Percentiles rank a stretch among this genome's conserved stretches.
These are phyloP conservation scores for Fusarium hainanense DNA, from an alignment of 2,329 filamentous ascomycete species.

Conservation along the genomic window DNA sequence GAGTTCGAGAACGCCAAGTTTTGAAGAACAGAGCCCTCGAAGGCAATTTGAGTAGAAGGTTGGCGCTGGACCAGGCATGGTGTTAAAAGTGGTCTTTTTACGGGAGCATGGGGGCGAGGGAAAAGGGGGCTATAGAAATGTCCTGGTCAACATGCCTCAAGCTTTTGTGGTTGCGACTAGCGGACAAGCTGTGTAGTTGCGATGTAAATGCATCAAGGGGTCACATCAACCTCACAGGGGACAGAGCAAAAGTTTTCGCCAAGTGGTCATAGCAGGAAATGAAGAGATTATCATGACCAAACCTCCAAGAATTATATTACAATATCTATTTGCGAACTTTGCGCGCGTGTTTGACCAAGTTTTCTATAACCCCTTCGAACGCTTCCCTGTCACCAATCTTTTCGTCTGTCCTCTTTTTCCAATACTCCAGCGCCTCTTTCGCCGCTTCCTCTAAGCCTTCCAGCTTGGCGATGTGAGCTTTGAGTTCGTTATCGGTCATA, in stretches of 20 bases:
- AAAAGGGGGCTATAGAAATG: constrained; percentile 23
- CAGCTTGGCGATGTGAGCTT: constrained; percentile 75
- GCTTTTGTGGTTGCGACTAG: constrained; percentile 25
- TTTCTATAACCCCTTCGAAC: constrained; percentile 97
- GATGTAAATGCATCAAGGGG: constrained; percentile 45
- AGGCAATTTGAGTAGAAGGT: constrained; percentile 45
- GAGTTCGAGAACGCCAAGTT: constrained; percentile 37
- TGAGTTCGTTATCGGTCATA: constrained; percentile 81
- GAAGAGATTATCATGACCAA: constrained; percentile 35
- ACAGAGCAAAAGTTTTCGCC: constrained; percentile 38
- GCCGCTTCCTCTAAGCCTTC: constrained; percentile 77
- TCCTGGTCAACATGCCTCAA: constrained; percentile 11
- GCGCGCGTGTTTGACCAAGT: constrained; percentile 89
- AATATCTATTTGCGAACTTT: constrained; percentile 77
- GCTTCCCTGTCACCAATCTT: constrained; percentile 91
- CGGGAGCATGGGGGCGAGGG: constrained; percentile 26
- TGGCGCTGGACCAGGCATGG: constrained; percentile 44
- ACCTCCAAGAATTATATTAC: constrained; percentile 28
- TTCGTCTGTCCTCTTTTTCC: constrained; percentile 86
- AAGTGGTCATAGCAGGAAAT: constrained; percentile 36
- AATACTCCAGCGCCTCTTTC: constrained; percentile 84
- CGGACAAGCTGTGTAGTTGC: constrained; percentile 38
- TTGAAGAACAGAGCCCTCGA: constrained; percentile 31
- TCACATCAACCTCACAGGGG: constrained; percentile 36
- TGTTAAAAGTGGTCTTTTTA: constrained; percentile 42